Percentiles rank a stretch among this genome's conserved stretches.
phyloP scores from a whole-genome alignment of 352 stramenopile species.

The Phytophthora crassamura region DNA sequence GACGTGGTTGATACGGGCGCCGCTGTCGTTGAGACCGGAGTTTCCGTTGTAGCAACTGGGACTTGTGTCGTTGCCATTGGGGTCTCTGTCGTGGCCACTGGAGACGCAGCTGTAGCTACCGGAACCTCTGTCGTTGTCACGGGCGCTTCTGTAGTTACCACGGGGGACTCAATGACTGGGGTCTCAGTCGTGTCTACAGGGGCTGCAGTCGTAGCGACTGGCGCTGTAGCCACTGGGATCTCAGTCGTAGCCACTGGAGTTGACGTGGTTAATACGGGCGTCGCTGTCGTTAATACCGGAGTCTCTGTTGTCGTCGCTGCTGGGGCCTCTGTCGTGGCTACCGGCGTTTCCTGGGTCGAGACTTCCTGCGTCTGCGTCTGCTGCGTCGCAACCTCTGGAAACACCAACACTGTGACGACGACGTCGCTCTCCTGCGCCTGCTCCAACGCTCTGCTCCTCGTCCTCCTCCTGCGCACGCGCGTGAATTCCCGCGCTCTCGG shows the following conservation, averaged over 20 bases:
- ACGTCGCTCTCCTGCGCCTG: slow-evolving; percentile 12
- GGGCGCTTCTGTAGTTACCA: not conserved
- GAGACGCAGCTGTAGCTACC: not conserved
- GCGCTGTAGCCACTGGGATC: not conserved
- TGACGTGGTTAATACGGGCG: slow-evolving; percentile 1
- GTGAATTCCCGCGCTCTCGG: slow-evolving; percentile 6
- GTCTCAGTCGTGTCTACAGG: slow-evolving; percentile 1
- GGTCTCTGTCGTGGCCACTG: not conserved
- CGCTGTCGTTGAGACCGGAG: not conserved
- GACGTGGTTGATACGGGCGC: not conserved
- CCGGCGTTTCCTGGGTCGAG: not conserved
- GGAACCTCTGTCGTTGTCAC: not conserved
- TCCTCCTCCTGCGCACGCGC: slow-evolving; percentile 15
- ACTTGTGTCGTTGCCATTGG: not conserved
- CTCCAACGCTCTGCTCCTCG: slow-evolving; percentile 21
- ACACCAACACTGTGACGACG: slow-evolving; percentile 9
- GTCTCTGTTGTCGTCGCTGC: not conserved
- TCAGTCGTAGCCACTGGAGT: slow-evolving; percentile 3
- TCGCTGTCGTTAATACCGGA: not conserved
- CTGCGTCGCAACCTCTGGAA: not conserved
- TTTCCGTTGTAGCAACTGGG: not conserved
- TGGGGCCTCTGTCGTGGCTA: not conserved
- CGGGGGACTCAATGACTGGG: not conserved
- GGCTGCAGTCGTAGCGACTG: not conserved
- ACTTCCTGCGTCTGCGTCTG: not conserved